phyloP scores from a whole-genome alignment of 108 stramenopile genomes.

The Phaeodactylum tricornutum region DNA sequence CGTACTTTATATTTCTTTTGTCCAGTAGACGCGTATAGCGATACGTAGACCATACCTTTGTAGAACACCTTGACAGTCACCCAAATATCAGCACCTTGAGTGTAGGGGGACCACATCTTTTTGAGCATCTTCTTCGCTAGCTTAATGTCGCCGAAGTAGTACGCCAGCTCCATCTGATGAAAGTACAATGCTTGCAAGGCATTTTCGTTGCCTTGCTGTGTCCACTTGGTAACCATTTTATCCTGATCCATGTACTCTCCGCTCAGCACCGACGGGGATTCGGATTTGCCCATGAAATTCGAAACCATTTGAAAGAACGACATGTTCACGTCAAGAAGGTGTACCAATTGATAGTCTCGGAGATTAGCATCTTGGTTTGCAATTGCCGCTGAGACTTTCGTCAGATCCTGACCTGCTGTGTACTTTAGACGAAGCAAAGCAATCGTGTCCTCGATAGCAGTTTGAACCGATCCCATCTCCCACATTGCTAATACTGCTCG shows the following conservation, averaged over 20 bases:
- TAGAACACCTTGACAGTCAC: slow-evolving; percentile 1
- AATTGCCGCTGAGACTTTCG: not conserved
- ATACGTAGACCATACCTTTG: not conserved
- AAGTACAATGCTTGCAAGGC: not conserved
- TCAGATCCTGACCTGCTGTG: not conserved
- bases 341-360: not conserved
- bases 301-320: slow-evolving; percentile 1
- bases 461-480: not conserved
- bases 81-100: not conserved
- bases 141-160: not conserved
- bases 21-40: not conserved
- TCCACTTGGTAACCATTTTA: not conserved
- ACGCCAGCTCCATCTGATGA: slow-evolving; percentile 2
- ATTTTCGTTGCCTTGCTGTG: not conserved
- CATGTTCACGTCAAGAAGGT: not conserved
- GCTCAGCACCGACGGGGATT: not conserved
- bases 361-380: not conserved
- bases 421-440: not conserved
- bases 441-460: not conserved
- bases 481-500: not conserved
- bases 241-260: slow-evolving; percentile 1
- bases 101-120: not conserved
- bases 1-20: not conserved
- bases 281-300: not conserved
- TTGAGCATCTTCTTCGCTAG: not conserved